Evolutionary conservation across 192 early-diverging fungal species (phyloP).

Genomic region (Gaertneriomyces semiglobifer): DNA sequence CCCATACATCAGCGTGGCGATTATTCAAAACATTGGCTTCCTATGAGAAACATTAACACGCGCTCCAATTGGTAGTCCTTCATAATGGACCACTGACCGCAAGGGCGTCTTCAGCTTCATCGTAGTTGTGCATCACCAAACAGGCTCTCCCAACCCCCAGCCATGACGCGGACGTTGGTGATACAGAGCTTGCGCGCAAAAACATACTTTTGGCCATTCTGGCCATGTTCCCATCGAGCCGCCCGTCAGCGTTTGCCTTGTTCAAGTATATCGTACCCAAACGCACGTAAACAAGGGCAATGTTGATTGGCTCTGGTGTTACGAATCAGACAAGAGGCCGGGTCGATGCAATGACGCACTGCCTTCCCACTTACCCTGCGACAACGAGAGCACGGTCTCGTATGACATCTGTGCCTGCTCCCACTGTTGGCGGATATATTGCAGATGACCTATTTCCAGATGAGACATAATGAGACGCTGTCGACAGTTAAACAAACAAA

Average conservation of each 20-base stretch:
- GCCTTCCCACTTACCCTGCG: constrained; percentile 33
- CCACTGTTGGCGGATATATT: constrained; percentile 48
- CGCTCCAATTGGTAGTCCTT: not conserved
- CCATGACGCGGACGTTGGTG: constrained; percentile 44
- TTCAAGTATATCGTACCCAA: constrained; percentile 50
- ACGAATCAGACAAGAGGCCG: not conserved
- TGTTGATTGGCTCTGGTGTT: constrained; percentile 35
- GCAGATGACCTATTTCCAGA: constrained; percentile 36
- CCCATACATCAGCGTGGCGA: constrained; percentile 56
- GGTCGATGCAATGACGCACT: not conserved
- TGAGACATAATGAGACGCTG: not conserved
- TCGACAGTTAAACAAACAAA: not conserved
- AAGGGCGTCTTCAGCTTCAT: constrained; percentile 55
- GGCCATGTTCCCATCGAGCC: constrained; percentile 32
- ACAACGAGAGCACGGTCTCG: constrained; percentile 53
- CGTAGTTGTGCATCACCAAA: constrained; percentile 43
- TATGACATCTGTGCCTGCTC: constrained; percentile 44
- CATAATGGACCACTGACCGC: constrained; percentile 30
- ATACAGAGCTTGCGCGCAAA: constrained; percentile 42
- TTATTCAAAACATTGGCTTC: constrained; percentile 64
- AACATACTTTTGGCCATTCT: constrained; percentile 52
- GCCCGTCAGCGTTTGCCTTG: not conserved
- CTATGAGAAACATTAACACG: constrained; percentile 22
- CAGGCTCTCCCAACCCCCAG: constrained; percentile 53
- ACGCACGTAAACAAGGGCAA: constrained; percentile 49